Evolutionary conservation across 352 stramenopile genomes (phyloP), one percentile per base, ranked within the genome.

Genomic region (Pythium monospermum): DNA sequence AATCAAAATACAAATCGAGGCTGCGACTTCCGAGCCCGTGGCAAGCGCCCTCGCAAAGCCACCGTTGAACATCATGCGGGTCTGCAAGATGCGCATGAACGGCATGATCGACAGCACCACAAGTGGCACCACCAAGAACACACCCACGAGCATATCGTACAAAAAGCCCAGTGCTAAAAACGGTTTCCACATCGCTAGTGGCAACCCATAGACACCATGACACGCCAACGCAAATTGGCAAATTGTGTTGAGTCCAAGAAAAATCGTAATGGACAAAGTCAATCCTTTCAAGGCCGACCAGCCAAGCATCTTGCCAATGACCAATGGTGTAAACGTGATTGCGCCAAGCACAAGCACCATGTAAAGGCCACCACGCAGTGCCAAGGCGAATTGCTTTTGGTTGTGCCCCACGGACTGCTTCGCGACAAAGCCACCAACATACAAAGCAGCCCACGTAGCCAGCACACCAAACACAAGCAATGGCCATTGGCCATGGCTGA

Each of bases 11-110:
- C 72, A 76, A 32, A 94, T 66, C 33, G 80, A 91, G 15, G 83
- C 83, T 0, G 83, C 83, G n/a, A 91, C 81, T 27, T 94, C 81
- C 1, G 79, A 88, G 5, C 76, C 83, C 40, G 79, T 88, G 28
- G 76, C 85, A 27, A 94, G 40, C 4, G 83, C 67, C 37, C 81
- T 70, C 6, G 83, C 88, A 49, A 94, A 94, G 36, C 83, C 83
- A 13, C 83, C 80, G 37, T 91, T 94, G 66, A 91, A 94, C 69
- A 94, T 86, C 45, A 89, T 89, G 18, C 83, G 79, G 5, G 81
- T 90, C 51, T 94, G 83, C 19, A 94, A 63, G 27, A 90, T 87
- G 11, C 79, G 79, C 77, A 94, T 91, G 49, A 94, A 94, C 30
- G 83, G 83, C 35, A 94, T 52, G 26, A 88, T 64, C 4, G 81